These are phyloP conservation scores for Sedum album DNA, from an alignment of 164 flowering plant species.

Conservation along the genomic window DNA sequence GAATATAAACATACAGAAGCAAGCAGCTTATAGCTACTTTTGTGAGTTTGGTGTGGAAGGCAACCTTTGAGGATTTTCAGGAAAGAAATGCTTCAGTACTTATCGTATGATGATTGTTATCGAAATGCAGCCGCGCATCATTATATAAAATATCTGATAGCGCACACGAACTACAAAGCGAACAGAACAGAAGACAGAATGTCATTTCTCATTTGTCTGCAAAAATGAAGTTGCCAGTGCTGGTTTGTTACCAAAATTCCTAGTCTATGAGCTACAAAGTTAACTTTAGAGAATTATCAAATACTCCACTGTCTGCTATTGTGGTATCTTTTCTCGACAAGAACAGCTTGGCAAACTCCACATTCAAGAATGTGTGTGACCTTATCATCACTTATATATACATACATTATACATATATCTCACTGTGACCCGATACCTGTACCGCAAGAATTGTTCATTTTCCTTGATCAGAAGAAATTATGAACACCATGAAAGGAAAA, in stretches of 20 bases:
- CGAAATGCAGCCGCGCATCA: too few relatives aligned
- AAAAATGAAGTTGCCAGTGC: background rate
- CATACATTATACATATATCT: background rate
- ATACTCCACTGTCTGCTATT: constrained; percentile 10
- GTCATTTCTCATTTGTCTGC: too few relatives aligned
- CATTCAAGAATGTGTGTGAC: background rate
- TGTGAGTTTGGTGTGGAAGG: background rate
- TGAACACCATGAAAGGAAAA: constrained; percentile 29
- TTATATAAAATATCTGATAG: too few relatives aligned
- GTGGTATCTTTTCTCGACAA: constrained; percentile 1
- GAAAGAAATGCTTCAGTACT: background rate
- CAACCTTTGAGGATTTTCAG: background rate
- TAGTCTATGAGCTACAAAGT: background rate
- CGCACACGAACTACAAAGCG: too few relatives aligned
- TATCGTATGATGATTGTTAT: too few relatives aligned
- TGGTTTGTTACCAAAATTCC: background rate
- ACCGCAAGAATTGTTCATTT: background rate
- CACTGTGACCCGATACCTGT: background rate
- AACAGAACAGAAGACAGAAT: too few relatives aligned
- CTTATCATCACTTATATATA: background rate
- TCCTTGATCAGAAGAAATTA: background rate
- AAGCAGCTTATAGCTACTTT: background rate
- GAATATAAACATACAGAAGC: background rate
- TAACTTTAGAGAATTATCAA: background rate
- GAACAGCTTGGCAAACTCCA: constrained; percentile 7